These are phyloP conservation scores for Camelina laxa DNA, from an alignment of 345 rosid species.

Conservation along the genomic window DNA sequence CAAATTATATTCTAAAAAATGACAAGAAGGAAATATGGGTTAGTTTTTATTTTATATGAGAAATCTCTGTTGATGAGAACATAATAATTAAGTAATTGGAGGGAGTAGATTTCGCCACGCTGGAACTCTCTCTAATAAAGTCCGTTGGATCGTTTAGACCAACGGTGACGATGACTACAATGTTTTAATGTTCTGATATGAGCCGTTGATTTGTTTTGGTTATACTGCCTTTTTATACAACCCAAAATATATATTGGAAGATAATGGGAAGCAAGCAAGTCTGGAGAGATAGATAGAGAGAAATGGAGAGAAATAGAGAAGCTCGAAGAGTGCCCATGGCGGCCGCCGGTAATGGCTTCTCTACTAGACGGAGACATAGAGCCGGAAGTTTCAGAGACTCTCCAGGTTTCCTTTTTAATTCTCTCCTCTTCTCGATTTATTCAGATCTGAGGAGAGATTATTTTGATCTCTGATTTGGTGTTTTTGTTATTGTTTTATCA, in stretches of 20 bases:
- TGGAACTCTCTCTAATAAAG: conserved; percentile 21
- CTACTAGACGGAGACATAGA: conserved; percentile 70
- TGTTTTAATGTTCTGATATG: conserved; percentile 43
- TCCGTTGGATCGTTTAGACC: not conserved
- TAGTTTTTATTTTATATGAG: not conserved
- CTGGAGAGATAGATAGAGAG: conserved; percentile 36
- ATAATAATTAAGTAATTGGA: conserved; percentile 6
- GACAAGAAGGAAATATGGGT: conserved; percentile 1
- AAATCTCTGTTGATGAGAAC: not conserved
- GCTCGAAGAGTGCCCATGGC: conserved; percentile 65
- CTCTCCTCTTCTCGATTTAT: not conserved
- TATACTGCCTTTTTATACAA: conserved; percentile 50
- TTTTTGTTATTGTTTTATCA: not conserved
- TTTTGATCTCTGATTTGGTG: not conserved
- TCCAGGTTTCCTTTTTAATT: conserved; percentile 53
- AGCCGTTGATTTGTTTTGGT: conserved; percentile 51
- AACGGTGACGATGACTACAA: conserved; percentile 45
- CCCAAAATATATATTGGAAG: conserved; percentile 44
- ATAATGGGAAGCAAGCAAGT: conserved; percentile 21
- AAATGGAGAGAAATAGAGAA: conserved; percentile 85
- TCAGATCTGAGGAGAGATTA: not conserved
- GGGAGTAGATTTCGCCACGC: conserved; percentile 66
- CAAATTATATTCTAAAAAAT: not conserved
- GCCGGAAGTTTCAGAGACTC: conserved; percentile 69
- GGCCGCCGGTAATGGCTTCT: conserved; percentile 61